Conservation (phyloP, 805 yeast genomes). For the Suhomyces xylopsoci region DNA sequence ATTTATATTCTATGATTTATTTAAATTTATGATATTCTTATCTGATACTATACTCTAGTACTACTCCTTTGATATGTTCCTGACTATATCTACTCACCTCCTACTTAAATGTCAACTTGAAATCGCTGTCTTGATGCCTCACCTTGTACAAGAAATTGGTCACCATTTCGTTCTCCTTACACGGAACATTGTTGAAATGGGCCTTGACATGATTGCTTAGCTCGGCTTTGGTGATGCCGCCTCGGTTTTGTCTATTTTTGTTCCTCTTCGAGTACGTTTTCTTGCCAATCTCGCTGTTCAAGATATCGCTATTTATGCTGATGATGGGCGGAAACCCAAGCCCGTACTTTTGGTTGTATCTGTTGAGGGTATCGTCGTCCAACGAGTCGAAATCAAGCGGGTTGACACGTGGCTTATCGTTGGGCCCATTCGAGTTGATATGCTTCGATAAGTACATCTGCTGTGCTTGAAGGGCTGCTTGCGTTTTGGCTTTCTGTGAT, state of each 20-base stretch:
- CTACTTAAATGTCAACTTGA: conserved; percentile 39
- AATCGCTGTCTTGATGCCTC: conserved; percentile 57
- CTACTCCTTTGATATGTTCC: neutral
- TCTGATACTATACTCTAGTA: too few species aligned
- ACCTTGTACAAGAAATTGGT: conserved; percentile 88
- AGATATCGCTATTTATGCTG: conserved; percentile 65
- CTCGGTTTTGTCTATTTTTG: conserved; percentile 21
- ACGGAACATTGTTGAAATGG: conserved; percentile 59
- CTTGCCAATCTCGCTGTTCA: conserved; percentile 71
- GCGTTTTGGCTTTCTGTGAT: conserved; percentile 57
- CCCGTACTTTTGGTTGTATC: conserved; percentile 60
- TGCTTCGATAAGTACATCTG: conserved; percentile 66
- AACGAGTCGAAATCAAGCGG: conserved; percentile 70
- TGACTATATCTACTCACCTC: neutral
- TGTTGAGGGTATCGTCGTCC: conserved; percentile 61
- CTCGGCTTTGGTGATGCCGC: conserved; percentile 55
- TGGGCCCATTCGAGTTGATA: conserved; percentile 71
- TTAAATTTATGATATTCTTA: too few species aligned
- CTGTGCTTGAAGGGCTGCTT: conserved; percentile 65
- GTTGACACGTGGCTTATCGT: conserved; percentile 47
- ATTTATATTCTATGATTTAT: too few species aligned
- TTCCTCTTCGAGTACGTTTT: conserved; percentile 48
- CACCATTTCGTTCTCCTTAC: conserved; percentile 80
- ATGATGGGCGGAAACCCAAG: conserved; percentile 58
- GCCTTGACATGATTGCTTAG: conserved; percentile 58